Evolutionary conservation across 2,329 filamentous ascomycete genomes (phyloP), one percentile per base, ranked within the genome.

Genomic region (Diaporthe citriasiana): DNA sequence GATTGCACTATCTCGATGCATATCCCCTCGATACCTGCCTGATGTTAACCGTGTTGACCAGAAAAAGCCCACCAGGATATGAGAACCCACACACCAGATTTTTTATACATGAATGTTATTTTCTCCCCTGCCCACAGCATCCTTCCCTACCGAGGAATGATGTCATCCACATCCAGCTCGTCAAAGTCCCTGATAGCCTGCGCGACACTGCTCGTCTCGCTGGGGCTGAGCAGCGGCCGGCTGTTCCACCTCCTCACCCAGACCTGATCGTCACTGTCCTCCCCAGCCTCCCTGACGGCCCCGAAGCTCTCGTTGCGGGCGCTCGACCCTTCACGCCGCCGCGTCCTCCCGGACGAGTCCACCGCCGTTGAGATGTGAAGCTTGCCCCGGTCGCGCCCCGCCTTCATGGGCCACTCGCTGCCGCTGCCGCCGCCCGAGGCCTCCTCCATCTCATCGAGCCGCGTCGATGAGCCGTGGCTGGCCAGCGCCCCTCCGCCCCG

Each of bases 111-210:
- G 38, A 70, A 55, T 47, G 17, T 45, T 33, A 33, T n/a, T 12
- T 22, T 45, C 22, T 19, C 19, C 69, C 27, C 50, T 27, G n/a
- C 45, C 4, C 19, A 17, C 17, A 51, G n/a, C 47, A 51, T n/a
- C 47, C n/a, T 25, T n/a, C 45, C 57, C 57, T 42, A 50, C 45
- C 57, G 63, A 51, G 72, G 72, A 30, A 74, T 71, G 8, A 65
- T 71, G 56, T 66, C 72, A 35, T 74, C 68, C 53, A 82, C 79
- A 73, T 81, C 79, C 77, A 83, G 74, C 75, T 79, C 80, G 59
- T 84, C 83, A 80, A 84, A 84, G 75, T 84, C 82, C 71, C 79
- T 77, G 53, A 84, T 83, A 57, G 81, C 75, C 59, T 81, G 81
- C 55, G 77, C 77, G 76, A 79, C 73, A 40, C 75, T 76, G 19